A percentile compares a stretch with the other conserved stretches of the same genome.
Conservation (phyloP, 1,139 yeast species). For the Debaryomyces psychrophilus region DNA sequence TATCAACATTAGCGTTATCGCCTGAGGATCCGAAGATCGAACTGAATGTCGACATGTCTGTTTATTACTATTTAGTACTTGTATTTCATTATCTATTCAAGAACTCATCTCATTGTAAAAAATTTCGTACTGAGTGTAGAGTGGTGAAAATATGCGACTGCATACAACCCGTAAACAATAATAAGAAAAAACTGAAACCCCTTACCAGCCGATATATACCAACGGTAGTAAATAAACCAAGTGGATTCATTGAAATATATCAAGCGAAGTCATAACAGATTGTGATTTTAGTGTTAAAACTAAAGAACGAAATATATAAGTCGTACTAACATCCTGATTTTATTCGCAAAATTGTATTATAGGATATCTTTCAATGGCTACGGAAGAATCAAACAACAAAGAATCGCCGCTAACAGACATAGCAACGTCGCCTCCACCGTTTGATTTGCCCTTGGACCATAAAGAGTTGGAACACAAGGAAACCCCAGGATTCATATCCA, state of each 20-base stretch:
- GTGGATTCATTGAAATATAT: slow-evolving; percentile 1
- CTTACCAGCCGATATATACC: neutral
- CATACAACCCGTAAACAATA: neutral
- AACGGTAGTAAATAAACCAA: neutral
- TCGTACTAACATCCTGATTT: neutral
- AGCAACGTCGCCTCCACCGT: slow-evolving; percentile 45
- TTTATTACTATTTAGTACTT: neutral
- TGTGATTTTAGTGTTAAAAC: neutral
- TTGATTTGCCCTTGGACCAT: slow-evolving; percentile 25
- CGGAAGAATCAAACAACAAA: slow-evolving; percentile 18
- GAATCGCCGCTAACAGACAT: slow-evolving; percentile 46
- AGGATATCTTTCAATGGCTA: slow-evolving; percentile 12
- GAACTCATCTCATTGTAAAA: slow-evolving; percentile 7
- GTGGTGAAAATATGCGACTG: neutral
- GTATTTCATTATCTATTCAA: neutral
- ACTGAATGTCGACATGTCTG: slow-evolving; percentile 37
- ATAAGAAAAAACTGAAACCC: slow-evolving; percentile 2
- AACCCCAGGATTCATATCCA: slow-evolving; percentile 18
- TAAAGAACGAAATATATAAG: neutral
- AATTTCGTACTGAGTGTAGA: slow-evolving; percentile 6
- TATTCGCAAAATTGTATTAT: slow-evolving; percentile 1
- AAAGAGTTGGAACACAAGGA: slow-evolving; percentile 16
- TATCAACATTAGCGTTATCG: slow-evolving; percentile 34
- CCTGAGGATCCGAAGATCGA: slow-evolving; percentile 33
- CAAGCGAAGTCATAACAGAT: neutral